Evolutionary conservation across 371 early-diverging fungal genomes (phyloP), one percentile per base, ranked within the genome.

Genomic region (Apophysomyces trapeziformis): DNA sequence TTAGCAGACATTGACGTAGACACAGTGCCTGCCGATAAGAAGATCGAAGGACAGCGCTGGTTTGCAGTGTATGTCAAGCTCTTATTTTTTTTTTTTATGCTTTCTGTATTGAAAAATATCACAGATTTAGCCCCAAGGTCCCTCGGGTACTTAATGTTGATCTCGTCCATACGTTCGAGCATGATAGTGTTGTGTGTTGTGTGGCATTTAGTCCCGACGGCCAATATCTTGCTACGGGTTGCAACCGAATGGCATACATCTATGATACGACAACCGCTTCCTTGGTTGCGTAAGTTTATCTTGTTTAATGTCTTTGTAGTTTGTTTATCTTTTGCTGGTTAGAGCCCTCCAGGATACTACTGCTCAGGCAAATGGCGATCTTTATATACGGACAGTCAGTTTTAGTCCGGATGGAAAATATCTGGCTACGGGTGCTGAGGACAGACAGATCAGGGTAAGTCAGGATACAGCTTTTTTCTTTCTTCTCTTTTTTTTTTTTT

Each of bases 311-410:
- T 11, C 11, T 50, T 32, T 16, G n/a, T 50, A 7, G 21, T 26
- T 26, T 8, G 54, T 50, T 18, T 16, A 18, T 35, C n/a, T 50
- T 50, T 21, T 9, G 21, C 16, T 21, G 9, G 11, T 50, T 35
- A 92, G 90, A 67, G 85, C 87, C 43, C 81, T 96, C 56, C 85
- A 85, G 21, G 95, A 95, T 79, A 89, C 91, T 61, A 84, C 76
- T 44, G 89, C 87, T 8, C 66, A 69, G 32, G 62, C 70, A 64
- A 86, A 89, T 63, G 91, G 87, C 68, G 89, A 91, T 68, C 77
- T 95, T 44, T 98, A 98, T 66, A 95, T 98, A 68, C 90, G 98
- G 41, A 92, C 96, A 4, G 96, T 98, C 37, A 95, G 95, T 76
- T 99, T 99, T 73, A 95, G 95, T 66, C 96, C 96, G 3, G 97